These are phyloP conservation scores for Coleophoma eucalyptorum DNA, from an alignment of 2,329 filamentous ascomycete genomes.

Conservation along the genomic window DNA sequence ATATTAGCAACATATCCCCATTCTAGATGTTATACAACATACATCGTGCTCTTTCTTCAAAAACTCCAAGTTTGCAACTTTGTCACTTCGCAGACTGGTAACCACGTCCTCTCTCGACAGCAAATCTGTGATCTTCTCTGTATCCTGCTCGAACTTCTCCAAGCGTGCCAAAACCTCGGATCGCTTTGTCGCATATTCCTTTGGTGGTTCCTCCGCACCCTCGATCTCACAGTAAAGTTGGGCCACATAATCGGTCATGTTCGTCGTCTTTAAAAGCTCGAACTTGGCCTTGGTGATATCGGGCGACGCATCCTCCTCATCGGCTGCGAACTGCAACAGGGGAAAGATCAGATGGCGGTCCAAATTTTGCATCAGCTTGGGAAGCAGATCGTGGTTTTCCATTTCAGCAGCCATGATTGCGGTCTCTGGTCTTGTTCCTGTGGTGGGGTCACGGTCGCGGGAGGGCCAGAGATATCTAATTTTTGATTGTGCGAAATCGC, in stretches of 20 bases:
- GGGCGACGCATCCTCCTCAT: conserved; percentile 70
- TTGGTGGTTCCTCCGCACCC: conserved; percentile 70
- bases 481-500: neutral
- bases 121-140: conserved; percentile 81
- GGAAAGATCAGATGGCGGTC: conserved; percentile 97
- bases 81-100: conserved; percentile 87
- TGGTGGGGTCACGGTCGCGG: conserved; percentile 4
- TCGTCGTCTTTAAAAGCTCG: conserved; percentile 91
- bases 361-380: conserved; percentile 85
- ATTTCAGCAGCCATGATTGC: conserved; percentile 45
- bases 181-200: conserved; percentile 84
- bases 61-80: conserved; percentile 97
- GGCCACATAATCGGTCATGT: conserved; percentile 98
- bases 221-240: conserved; percentile 88
- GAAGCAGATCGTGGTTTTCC: conserved; percentile 56
- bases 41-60: conserved; percentile 94
- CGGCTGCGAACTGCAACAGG: conserved; percentile 85
- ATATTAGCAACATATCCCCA: conserved; percentile 5
- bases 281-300: conserved; percentile 86
- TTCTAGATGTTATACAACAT: conserved; percentile 30
- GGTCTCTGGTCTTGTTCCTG: conserved; percentile 5
- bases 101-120: conserved; percentile 87
- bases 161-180: conserved; percentile 82
- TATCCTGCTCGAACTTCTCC: conserved; percentile 82
- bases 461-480: neutral